Evolutionary conservation across 768 basidiomycete genomes (phyloP), one percentile per base, ranked within the genome.

Genomic region (Podaxis carcinomalis): DNA sequence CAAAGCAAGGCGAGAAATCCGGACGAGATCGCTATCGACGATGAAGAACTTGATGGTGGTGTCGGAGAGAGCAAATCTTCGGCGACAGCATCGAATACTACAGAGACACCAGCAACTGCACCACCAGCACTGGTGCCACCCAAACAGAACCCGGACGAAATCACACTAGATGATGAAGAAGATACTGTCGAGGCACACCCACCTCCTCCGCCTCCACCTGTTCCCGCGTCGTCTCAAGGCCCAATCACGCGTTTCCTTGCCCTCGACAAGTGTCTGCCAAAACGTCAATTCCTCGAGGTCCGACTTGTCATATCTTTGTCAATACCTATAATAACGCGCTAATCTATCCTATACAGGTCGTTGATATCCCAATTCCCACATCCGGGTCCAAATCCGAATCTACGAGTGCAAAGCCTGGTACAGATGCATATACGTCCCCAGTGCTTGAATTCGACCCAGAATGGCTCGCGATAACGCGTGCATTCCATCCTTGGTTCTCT

Each of bases 381-480:
- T 40, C 51, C 56, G 37, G 56, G 27, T 50, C 51, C 5, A 56
- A 61, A 13, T 59, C 63, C 35, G 46, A 59, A 40, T 56, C 63
- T 32, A 32, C 32, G 7, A 32, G 32, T 32, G 32, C 32, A 32
- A 7, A 32, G 7, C 32, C 32, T 32, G 32, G 32, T 32, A 3
- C 32, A 32, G 7, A 32, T 39, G 19, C 21, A 35, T 40, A 37
- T 42, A 14, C 11, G 16, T 35, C 23, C 14, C 65, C 82, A 4
- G 64, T 62, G 0, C 68, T 98, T 19, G 80, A 82, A 13, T 97
- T 84, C 72, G 95, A 98, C 68, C 87, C 88, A 0, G 87, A 93
- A 70, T 99, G 97, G 97, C 85, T 98, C 51, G 95, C 94, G 0
- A 93, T 99, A 68, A 87, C 86, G 4, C 89, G 92, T 5, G 93